These are phyloP conservation scores for Persicaria tinctoria DNA, from an alignment of 148 eudicot genomes.

Conservation along the genomic window DNA sequence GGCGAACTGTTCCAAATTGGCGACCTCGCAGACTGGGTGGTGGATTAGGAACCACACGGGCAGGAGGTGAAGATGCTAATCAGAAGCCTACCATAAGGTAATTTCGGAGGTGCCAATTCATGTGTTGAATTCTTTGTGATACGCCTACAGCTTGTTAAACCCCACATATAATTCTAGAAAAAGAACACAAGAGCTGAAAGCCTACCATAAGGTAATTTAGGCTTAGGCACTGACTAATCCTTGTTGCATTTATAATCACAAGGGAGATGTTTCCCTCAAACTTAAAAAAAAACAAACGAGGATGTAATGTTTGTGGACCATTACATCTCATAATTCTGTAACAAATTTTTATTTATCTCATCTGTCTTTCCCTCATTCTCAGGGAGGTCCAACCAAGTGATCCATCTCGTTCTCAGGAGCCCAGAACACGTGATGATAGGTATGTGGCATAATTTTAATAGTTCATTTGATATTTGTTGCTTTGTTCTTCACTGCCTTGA, in stretches of 20 bases:
- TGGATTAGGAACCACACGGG: slow-evolving; percentile 90
- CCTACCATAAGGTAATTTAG: slow-evolving; percentile 11
- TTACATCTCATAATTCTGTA: neutral
- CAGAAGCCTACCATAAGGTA: slow-evolving; percentile 55
- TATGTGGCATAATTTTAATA: slow-evolving; percentile 32
- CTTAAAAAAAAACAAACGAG: no score
- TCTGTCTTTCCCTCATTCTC: slow-evolving; percentile 12
- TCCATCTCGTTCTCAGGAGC: slow-evolving; percentile 79
- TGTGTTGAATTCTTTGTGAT: neutral
- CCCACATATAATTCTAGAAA: neutral
- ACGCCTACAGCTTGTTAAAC: neutral
- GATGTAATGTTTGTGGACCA: neutral
- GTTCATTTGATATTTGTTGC: slow-evolving; percentile 3
- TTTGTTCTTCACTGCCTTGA: neutral
- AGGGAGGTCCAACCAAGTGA: slow-evolving; percentile 75
- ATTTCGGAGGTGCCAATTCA: neutral
- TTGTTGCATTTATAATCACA: neutral
- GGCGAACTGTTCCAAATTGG: slow-evolving; percentile 99
- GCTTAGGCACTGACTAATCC: neutral
- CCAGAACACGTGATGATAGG: slow-evolving; percentile 72
- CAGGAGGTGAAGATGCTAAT: slow-evolving; percentile 63
- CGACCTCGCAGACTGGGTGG: slow-evolving; percentile 98
- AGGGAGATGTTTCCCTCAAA: neutral
- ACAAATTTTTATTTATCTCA: neutral
- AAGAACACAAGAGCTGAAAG: slow-evolving; percentile 14